Evolutionary conservation across 306 rosid genomes (phyloP).

Genomic region (Prunus kanzakura): DNA sequence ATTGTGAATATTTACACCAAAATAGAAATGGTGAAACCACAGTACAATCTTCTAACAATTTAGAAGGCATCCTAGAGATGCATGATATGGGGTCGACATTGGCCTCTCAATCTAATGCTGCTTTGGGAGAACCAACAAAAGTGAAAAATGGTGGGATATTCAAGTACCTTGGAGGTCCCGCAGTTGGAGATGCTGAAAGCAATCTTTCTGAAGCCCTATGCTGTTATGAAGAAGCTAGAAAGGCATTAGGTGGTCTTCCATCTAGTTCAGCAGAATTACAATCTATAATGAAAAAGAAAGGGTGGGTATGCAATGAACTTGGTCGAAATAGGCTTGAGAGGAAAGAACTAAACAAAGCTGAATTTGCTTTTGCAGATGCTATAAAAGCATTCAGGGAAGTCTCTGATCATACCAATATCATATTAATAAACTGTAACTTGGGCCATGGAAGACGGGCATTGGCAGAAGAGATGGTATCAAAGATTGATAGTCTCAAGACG

Average conservation of each 20-base stretch:
- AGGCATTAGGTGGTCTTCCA: constrained; percentile 59
- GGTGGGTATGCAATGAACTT: constrained; percentile 94
- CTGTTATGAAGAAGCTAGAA: constrained; percentile 83
- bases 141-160: constrained; percentile 86
- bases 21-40: constrained; percentile 23
- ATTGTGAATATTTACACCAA: constrained; percentile 27
- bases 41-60: constrained; percentile 23
- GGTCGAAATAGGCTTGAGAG: constrained; percentile 79
- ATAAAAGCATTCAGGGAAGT: constrained; percentile 87
- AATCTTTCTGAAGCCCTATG: constrained; percentile 60
- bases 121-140: constrained; percentile 39
- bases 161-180: constrained; percentile 72
- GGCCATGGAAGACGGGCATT: constrained; percentile 94
- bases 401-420: constrained; percentile 81
- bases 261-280: constrained; percentile 67
- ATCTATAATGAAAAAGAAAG: constrained; percentile 67
- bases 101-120: constrained; percentile 38
- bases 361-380: constrained; percentile 73
- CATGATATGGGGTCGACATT: constrained; percentile 24
- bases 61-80: constrained; percentile 30
- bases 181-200: constrained; percentile 53
- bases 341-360: constrained; percentile 71
- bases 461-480: constrained; percentile 82
- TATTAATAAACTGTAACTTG: constrained; percentile 84
- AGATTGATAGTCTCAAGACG: constrained; percentile 55